Percentiles rank a stretch among this genome's conserved stretches.
phyloP scores from a whole-genome alignment of 129 eudicot genomes.

The Glebionis coronaria region DNA sequence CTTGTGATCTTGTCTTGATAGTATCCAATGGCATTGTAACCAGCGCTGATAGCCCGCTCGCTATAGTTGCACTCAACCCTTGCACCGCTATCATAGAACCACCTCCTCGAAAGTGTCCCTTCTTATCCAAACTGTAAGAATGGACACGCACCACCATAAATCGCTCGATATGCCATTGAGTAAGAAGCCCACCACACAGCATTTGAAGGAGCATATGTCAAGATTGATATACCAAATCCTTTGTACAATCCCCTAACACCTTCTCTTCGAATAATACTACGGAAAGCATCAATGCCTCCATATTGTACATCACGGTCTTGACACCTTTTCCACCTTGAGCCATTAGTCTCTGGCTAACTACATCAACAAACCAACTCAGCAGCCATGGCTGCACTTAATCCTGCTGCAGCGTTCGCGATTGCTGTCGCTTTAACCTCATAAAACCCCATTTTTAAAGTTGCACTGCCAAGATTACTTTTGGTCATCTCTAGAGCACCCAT shows the following conservation, averaged over 20 bases:
- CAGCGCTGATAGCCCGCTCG: constrained; percentile 77
- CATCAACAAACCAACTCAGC: constrained; percentile 81
- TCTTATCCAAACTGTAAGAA: constrained; percentile 30
- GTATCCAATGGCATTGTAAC: constrained; percentile 89
- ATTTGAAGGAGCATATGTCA: constrained; percentile 76
- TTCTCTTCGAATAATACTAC: constrained; percentile 47
- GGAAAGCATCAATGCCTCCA: constrained; percentile 78
- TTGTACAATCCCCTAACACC: constrained; percentile 71
- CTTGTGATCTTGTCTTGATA: constrained; percentile 82
- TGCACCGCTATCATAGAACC: constrained; percentile 59
- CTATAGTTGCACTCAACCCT: constrained; percentile 67
- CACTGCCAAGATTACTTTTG: constrained; percentile 48
- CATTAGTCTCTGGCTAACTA: constrained; percentile 84
- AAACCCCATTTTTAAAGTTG: constrained; percentile 40
- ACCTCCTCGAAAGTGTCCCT: constrained; percentile 15
- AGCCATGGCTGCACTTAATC: constrained; percentile 61
- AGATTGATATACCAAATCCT: constrained; percentile 74
- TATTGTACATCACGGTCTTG: constrained; percentile 28
- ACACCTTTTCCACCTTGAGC: constrained; percentile 52
- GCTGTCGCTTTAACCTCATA: constrained; percentile 47
- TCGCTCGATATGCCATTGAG: constrained; percentile 40
- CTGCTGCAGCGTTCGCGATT: constrained; percentile 59
- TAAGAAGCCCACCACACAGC: constrained; percentile 80
- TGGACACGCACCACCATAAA: constrained; percentile 43
- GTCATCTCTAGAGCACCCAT: constrained; percentile 80